Percentiles rank a stretch among this genome's conserved stretches.
Evolutionary conservation across 805 yeast species (phyloP).

Genomic region (Cyberlindnera xishuangbannaensis): DNA sequence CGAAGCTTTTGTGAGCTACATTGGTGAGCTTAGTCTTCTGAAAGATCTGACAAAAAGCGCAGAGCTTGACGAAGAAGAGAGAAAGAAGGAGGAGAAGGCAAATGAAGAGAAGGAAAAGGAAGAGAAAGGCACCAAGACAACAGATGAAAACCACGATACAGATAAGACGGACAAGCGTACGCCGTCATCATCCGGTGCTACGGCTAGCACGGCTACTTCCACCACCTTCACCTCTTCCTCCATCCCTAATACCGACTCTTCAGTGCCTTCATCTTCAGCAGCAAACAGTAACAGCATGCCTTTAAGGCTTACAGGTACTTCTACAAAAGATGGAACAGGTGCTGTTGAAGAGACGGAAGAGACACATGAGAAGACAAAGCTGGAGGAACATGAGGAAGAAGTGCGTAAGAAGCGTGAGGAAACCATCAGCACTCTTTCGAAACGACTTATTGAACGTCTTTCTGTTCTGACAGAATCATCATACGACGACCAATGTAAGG

Average conservation of each 20-base stretch:
- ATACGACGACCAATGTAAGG: slow-evolving; percentile 54
- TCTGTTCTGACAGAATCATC: slow-evolving; percentile 57
- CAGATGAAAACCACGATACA: slow-evolving; percentile 20
- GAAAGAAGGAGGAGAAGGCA: slow-evolving; percentile 29
- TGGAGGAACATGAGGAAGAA: slow-evolving; percentile 71
- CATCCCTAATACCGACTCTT: not conserved
- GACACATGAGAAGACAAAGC: slow-evolving; percentile 30
- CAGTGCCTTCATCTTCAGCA: not conserved
- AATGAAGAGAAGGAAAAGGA: slow-evolving; percentile 28
- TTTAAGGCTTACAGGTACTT: not conserved
- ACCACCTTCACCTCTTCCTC: not conserved
- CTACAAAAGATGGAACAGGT: not conserved
- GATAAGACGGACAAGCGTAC: not conserved
- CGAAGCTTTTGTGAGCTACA: slow-evolving; percentile 77
- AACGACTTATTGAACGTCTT: slow-evolving; percentile 51
- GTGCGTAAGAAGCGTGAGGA: slow-evolving; percentile 60
- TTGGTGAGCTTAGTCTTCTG: slow-evolving; percentile 81
- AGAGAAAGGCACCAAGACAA: slow-evolving; percentile 31
- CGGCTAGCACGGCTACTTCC: slow-evolving; percentile 5
- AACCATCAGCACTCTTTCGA: slow-evolving; percentile 54
- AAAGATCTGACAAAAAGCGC: slow-evolving; percentile 65
- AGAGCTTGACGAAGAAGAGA: slow-evolving; percentile 44
- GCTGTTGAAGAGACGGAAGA: not conserved
- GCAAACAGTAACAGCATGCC: no score
- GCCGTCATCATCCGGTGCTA: slow-evolving; percentile 1